Evolutionary conservation across 2,329 filamentous ascomycete species (phyloP), one percentile per base, ranked within the genome.

Genomic region (Colletotrichum eremochloae): DNA sequence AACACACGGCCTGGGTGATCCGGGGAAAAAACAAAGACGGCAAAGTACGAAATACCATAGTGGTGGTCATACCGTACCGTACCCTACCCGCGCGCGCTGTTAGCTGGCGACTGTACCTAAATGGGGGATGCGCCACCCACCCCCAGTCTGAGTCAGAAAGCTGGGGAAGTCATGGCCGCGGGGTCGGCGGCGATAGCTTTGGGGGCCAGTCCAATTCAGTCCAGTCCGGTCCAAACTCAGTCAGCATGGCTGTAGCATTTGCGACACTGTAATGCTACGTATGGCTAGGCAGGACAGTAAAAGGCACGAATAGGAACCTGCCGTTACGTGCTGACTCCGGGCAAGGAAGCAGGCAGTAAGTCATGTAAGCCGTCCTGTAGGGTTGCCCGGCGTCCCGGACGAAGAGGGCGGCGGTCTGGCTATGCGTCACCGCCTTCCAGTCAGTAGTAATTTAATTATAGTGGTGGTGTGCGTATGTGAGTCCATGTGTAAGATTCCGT

Each of bases 101-200:
- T 46, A 46, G 44, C 44, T n/a, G 44, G 18, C n/a, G 44, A 4
- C 15, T 11, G 42, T 44, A 9, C 44, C 44, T n/a, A 48, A 48
- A 63, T 44, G 36, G 48, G 33, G 36, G n/a, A 46, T 38, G 69
- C 69, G 69, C 69, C 69, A 71, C 65, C 69, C 64, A 71, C 65
- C 69, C 64, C 65, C 69, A 63, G 57, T 63, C 69, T 69, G 69
- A 72, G 65, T 72, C 69, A 72, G 69, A 38, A 46, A 24, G 66
- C 65, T 24, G 66, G 69, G 69, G 66, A 72, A 68, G 40, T 60
- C 52, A 29, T 29, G 53, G 60, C 42, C 53, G 67, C 20, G 44
- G 44, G 44, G 44, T 46, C 18, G 44, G 44, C n/a, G 44, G 44
- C 44, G 7, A n/a, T 46, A 20, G 18, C 18, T 6, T n/a, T 46